Evolutionary conservation across 176 grass and related monocot genomes (phyloP).

Genomic region (Areca catechu): DNA sequence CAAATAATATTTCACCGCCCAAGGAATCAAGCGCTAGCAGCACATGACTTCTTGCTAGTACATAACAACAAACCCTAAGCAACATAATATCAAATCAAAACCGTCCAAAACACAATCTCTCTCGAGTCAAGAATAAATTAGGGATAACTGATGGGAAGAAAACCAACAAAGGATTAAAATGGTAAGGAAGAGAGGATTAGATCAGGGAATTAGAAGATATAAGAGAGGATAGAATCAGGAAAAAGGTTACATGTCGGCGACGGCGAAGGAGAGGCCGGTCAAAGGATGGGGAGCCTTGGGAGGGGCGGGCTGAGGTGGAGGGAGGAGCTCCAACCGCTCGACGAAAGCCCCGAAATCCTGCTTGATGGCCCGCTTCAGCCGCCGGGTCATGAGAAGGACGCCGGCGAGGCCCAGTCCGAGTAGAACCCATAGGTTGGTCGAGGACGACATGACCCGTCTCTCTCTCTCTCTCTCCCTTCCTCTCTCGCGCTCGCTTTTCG

Average conservation of each 20-base stretch:
- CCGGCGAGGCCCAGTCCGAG: constrained; percentile 82
- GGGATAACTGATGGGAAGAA: neutral
- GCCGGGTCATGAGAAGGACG: constrained; percentile 48
- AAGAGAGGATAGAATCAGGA: neutral
- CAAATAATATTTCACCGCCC: too few species aligned
- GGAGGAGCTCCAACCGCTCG: constrained; percentile 62
- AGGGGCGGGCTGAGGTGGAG: constrained; percentile 66
- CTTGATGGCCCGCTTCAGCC: constrained; percentile 44
- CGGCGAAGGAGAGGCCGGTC: constrained; percentile 74
- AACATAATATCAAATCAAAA: too few species aligned
- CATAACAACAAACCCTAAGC: too few species aligned
- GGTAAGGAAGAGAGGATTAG: too few species aligned
- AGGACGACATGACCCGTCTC: constrained; percentile 37
- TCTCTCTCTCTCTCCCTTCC: neutral
- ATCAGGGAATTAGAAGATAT: neutral
- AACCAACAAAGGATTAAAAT: neutral
- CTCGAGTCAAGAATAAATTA: too few species aligned
- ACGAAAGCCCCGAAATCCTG: constrained; percentile 82
- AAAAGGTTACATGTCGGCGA: constrained; percentile 64
- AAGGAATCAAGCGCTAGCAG: too few species aligned
- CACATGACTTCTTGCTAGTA: too few species aligned
- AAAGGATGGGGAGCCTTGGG: constrained; percentile 89
- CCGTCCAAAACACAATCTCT: too few species aligned
- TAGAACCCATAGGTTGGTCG: constrained; percentile 84
- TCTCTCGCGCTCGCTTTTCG: neutral